Conservation (phyloP, 306 rosid species). For the Crataegus laevigata region DNA sequence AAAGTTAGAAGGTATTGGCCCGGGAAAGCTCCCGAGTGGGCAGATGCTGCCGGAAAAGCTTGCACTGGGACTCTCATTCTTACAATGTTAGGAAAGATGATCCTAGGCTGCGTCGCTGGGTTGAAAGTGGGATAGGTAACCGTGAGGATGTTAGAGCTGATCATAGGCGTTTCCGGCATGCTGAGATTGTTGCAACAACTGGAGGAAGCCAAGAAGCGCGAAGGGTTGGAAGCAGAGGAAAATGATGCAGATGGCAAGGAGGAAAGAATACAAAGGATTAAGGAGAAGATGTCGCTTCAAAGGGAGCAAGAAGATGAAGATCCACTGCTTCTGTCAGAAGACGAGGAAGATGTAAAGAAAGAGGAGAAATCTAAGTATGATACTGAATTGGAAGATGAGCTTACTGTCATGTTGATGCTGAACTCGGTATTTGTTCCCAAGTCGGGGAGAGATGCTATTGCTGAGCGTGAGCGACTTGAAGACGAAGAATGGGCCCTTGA, state of each 20-base stretch:
- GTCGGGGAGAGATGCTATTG: conserved; percentile 81
- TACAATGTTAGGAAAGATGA: conserved; percentile 55
- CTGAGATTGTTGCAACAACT: conserved; percentile 76
- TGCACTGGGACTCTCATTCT: conserved; percentile 20
- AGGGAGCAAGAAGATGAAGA: conserved; percentile 75
- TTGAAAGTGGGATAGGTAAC: conserved; percentile 66
- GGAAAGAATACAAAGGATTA: conserved; percentile 63
- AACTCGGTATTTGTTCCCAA: conserved; percentile 95
- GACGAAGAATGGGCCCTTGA: conserved; percentile 79
- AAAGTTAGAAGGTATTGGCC: conserved; percentile 95
- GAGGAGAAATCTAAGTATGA: conserved; percentile 90
- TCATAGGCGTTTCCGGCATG: conserved; percentile 83
- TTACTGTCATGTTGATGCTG: conserved; percentile 70
- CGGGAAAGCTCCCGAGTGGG: conserved; percentile 92
- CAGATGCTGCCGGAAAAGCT: conserved; percentile 65
- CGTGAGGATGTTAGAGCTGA: conserved; percentile 87
- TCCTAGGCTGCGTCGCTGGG: conserved; percentile 69
- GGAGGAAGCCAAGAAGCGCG: conserved; percentile 89
- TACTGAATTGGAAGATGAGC: conserved; percentile 87
- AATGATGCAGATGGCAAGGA: conserved; percentile 69
- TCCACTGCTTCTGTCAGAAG: conserved; percentile 31
- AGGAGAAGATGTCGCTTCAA: conserved; percentile 55
- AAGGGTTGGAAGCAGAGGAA: conserved; percentile 70
- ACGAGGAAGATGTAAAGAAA: conserved; percentile 74
- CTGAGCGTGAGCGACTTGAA: conserved; percentile 83